These are phyloP conservation scores for Candida insectorum DNA, from an alignment of 805 yeast species.

Conservation along the genomic window DNA sequence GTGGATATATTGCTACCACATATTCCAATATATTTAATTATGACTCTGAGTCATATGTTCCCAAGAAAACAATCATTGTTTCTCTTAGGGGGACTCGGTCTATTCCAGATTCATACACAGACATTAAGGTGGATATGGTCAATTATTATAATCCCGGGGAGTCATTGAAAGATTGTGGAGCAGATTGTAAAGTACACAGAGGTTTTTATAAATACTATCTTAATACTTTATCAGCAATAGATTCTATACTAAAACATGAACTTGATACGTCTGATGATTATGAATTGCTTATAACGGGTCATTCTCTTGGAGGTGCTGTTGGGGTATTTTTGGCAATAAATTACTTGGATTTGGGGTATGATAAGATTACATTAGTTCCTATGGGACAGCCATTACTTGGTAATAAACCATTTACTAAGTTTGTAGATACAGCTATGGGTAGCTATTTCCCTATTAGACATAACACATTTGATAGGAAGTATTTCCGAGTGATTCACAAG, in stretches of 20 bases:
- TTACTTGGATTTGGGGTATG: constrained; percentile 31
- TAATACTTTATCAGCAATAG: constrained; percentile 24
- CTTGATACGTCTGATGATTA: constrained; percentile 16
- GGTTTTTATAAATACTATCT: constrained; percentile 32
- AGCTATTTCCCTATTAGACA: constrained; percentile 20
- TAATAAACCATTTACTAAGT: constrained; percentile 31
- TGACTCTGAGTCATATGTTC: constrained; percentile 6
- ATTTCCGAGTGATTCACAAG: constrained; percentile 23
- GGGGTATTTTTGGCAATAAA: constrained; percentile 35
- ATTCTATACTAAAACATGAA: constrained; percentile 19
- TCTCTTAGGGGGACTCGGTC: constrained; percentile 45
- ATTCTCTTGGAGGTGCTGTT: constrained; percentile 42
- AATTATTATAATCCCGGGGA: constrained; percentile 20
- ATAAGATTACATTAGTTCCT: constrained; percentile 30
- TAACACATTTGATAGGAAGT: constrained; percentile 18
- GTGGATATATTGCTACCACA: constrained; percentile 39
- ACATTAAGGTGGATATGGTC: constrained; percentile 35
- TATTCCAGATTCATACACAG: constrained; percentile 35
- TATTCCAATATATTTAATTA: constrained; percentile 21
- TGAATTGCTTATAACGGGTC: constrained; percentile 25
- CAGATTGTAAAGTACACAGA: constrained; percentile 35
- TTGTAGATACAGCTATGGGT: constrained; percentile 33
- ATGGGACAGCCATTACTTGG: constrained; percentile 47
- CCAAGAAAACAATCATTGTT: constrained; percentile 27
- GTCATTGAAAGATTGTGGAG: constrained; percentile 24